Evolutionary conservation across 495 filamentous ascomycete genomes (phyloP).

Genomic region (Hyaloscypha bicolor): DNA sequence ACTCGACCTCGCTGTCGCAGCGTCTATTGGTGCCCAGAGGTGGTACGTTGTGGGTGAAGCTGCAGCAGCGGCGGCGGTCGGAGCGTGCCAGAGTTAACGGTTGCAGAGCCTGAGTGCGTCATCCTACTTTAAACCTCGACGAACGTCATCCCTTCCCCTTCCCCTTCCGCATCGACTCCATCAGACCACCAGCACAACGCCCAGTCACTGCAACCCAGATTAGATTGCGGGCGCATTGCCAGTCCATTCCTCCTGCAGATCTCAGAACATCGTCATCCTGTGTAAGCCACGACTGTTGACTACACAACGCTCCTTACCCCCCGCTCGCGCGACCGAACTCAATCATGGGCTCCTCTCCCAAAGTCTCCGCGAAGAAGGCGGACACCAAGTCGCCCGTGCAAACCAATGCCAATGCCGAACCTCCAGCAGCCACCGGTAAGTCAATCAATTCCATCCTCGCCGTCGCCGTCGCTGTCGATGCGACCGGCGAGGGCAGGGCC

Average conservation of each 20-base stretch:
- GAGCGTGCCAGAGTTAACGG: background rate
- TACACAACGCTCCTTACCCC: conserved; percentile 10
- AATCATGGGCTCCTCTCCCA: conserved; percentile 31
- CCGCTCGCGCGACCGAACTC: conserved; percentile 12
- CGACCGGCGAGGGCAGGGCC: background rate
- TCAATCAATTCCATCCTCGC: background rate
- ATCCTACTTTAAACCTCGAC: conserved; percentile 1
- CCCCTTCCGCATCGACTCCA: background rate
- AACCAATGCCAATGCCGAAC: conserved; percentile 17
- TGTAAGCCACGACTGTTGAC: conserved; percentile 10
- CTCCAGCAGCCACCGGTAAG: conserved; percentile 13
- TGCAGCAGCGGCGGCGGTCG: background rate
- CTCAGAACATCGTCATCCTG: conserved; percentile 20
- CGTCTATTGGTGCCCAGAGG: background rate
- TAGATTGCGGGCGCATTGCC: background rate
- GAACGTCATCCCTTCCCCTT: conserved; percentile 10
- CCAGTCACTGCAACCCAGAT: background rate
- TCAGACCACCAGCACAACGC: background rate
- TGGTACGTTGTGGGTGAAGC: background rate
- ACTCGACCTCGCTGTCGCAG: background rate
- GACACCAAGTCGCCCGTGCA: conserved; percentile 28
- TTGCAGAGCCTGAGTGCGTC: conserved; percentile 5
- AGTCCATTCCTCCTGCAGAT: background rate
- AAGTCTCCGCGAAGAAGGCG: conserved; percentile 23
- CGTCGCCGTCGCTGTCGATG: conserved; percentile 1